Conservation (phyloP, 2,329 filamentous ascomycete genomes). For the Kalmusia sp. region DNA sequence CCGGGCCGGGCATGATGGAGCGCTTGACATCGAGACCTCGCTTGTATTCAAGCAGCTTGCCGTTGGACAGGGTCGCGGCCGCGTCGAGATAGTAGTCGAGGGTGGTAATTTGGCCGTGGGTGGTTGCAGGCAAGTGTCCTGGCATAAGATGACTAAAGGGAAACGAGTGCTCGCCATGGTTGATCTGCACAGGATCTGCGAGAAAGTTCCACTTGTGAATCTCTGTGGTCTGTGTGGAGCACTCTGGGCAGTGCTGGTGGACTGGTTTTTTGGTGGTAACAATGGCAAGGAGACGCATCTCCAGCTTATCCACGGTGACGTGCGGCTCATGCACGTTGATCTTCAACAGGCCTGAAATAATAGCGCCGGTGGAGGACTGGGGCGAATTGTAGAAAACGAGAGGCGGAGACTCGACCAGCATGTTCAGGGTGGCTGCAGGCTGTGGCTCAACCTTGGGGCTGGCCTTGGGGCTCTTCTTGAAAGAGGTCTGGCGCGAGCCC, state of each 20-base stretch:
- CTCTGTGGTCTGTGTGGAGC: slow-evolving; percentile 73
- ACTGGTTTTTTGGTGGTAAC: slow-evolving; percentile 84
- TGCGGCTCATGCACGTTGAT: slow-evolving; percentile 72
- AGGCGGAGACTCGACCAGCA: slow-evolving; percentile 83
- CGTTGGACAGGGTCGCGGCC: slow-evolving; percentile 61
- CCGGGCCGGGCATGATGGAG: slow-evolving; percentile 77
- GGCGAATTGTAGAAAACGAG: slow-evolving; percentile 81
- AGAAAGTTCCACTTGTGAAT: slow-evolving; percentile 81
- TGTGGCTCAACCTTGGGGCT: slow-evolving; percentile 44
- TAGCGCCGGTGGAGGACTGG: slow-evolving; percentile 78
- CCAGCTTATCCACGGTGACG: slow-evolving; percentile 72
- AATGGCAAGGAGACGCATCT: slow-evolving; percentile 73
- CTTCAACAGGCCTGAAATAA: slow-evolving; percentile 84
- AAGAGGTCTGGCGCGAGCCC: slow-evolving; percentile 30
- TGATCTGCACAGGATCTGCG: slow-evolving; percentile 44
- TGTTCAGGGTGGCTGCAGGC: slow-evolving; percentile 60
- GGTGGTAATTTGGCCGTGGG: slow-evolving; percentile 73
- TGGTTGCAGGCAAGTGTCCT: slow-evolving; percentile 84
- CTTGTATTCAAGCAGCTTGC: slow-evolving; percentile 69
- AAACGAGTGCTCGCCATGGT: slow-evolving; percentile 72
- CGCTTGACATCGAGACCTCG: slow-evolving; percentile 78
- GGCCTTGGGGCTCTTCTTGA: slow-evolving; percentile 44
- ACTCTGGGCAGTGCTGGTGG: slow-evolving; percentile 77
- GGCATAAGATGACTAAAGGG: slow-evolving; percentile 89
- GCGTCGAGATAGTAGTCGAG: slow-evolving; percentile 77